These are phyloP conservation scores for Colletotrichum sp. DNA, from an alignment of 2,329 filamentous ascomycete genomes.

Conservation along the genomic window DNA sequence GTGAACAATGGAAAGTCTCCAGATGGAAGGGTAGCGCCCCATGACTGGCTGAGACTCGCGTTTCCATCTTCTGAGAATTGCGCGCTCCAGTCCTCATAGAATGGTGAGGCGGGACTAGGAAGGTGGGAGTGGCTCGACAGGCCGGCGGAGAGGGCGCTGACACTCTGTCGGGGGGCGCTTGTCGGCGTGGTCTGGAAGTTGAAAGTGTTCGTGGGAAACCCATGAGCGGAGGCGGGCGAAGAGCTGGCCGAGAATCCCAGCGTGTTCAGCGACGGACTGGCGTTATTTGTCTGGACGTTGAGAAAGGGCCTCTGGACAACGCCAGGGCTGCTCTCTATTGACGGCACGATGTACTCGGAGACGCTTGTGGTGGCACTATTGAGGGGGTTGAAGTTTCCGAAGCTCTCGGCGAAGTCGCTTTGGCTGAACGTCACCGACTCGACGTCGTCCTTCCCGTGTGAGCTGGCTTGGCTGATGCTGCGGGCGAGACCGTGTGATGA, in stretches of 20 bases:
- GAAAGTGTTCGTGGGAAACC: not conserved
- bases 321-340: not conserved
- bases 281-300: not conserved
- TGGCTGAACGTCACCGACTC: slow-evolving; percentile 2
- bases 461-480: slow-evolving; percentile 8
- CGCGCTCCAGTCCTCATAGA: not conserved
- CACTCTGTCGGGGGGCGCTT: not conserved
- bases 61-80: not conserved
- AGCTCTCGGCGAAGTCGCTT: not conserved
- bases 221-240: not conserved
- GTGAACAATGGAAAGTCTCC: not conserved
- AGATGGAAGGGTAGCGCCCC: not conserved
- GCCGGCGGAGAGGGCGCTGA: not conserved
- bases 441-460: not conserved
- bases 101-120: not conserved
- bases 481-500: not conserved
- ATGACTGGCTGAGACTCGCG: not conserved
- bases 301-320: not conserved
- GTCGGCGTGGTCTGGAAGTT: not conserved
- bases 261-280: not conserved
- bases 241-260: not conserved
- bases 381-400: not conserved
- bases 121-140: not conserved
- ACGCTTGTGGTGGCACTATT: not conserved
- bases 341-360: not conserved